These are phyloP conservation scores for Astragalus membranaceus DNA, from an alignment of 306 rosid species.

Conservation along the genomic window DNA sequence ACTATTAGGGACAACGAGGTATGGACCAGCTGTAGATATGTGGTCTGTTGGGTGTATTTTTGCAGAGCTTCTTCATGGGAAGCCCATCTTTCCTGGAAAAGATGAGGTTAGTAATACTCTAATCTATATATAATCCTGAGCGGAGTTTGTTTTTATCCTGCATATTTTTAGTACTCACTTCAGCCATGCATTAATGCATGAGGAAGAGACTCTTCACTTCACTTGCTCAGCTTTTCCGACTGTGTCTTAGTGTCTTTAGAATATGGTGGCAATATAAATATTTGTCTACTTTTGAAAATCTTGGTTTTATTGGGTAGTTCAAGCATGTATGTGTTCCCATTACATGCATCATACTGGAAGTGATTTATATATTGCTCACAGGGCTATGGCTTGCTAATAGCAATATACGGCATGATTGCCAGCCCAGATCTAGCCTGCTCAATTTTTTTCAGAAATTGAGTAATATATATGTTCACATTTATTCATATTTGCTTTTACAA, in stretches of 20 bases:
- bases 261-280: neutral
- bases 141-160: neutral
- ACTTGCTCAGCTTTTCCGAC: neutral
- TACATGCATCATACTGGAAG: neutral
- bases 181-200: neutral
- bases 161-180: neutral
- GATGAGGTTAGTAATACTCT: conserved; percentile 44
- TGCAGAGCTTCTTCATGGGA: conserved; percentile 70
- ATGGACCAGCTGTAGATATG: conserved; percentile 78
- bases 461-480: neutral
- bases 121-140: neutral
- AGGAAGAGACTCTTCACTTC: neutral
- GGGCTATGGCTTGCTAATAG: neutral
- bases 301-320: neutral
- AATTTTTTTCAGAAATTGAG: neutral
- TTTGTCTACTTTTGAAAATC: neutral
- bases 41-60: conserved; percentile 86
- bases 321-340: neutral
- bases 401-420: neutral
- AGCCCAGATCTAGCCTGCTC: neutral
- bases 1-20: conserved; percentile 63
- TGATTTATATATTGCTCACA: neutral
- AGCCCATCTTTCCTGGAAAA: conserved; percentile 69
- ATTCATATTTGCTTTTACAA: neutral
- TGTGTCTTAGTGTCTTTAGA: no score